These are phyloP conservation scores for Tubosaeta brunneosetosa DNA, from an alignment of 768 basidiomycete genomes.

Conservation along the genomic window DNA sequence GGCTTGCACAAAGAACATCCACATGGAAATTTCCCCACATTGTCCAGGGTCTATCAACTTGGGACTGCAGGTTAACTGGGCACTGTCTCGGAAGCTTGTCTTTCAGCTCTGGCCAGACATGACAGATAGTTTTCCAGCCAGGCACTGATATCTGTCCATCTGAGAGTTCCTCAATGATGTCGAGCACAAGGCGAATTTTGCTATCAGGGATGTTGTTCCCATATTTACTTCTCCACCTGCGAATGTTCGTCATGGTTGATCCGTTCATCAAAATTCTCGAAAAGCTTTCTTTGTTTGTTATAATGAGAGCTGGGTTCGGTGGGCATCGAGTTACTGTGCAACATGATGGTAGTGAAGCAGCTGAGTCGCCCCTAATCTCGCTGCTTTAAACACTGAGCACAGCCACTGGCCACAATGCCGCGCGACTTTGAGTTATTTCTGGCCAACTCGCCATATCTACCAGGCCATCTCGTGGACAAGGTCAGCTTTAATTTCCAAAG, in stretches of 20 bases:
- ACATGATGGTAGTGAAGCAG: not conserved
- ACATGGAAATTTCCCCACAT: not conserved
- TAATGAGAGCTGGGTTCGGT: not conserved
- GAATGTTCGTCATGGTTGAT: not conserved
- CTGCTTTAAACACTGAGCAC: too few species aligned
- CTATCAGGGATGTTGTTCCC: not conserved
- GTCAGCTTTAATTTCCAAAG: too few species aligned
- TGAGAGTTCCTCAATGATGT: not conserved
- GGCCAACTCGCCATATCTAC: too few species aligned
- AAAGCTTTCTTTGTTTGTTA: not conserved
- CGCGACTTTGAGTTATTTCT: too few species aligned
- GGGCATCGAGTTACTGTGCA: not conserved
- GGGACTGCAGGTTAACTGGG: too few species aligned
- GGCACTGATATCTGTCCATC: not conserved
- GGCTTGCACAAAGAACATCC: not conserved
- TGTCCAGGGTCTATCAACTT: not conserved
- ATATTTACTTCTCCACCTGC: not conserved
- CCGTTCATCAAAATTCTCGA: not conserved
- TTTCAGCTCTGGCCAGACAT: too few species aligned
- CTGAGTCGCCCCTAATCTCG: too few species aligned
- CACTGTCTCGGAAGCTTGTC: not conserved
- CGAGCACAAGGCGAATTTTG: not conserved
- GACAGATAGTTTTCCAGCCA: not conserved
- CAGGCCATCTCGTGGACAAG: too few species aligned
- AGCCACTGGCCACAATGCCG: too few species aligned